These are phyloP conservation scores for Picea glauca DNA, from an alignment of 75 land plant species.

Conservation along the genomic window DNA sequence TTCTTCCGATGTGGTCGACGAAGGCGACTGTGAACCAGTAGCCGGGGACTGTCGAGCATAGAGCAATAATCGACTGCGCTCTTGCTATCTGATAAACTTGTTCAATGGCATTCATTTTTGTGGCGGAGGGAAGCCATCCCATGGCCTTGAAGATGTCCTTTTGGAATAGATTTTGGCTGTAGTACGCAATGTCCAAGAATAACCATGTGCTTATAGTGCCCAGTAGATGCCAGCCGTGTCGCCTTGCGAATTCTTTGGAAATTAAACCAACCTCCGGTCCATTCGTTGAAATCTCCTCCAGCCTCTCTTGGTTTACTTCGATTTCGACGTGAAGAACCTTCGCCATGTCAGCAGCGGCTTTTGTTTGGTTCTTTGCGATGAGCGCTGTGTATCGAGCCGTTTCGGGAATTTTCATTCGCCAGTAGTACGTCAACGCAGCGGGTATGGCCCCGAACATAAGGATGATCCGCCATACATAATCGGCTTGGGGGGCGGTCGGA, in stretches of 20 bases:
- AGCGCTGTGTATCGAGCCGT: conserved; percentile 58
- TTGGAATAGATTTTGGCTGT: conserved; percentile 40
- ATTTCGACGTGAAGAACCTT: conserved; percentile 22
- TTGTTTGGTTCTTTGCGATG: conserved; percentile 30
- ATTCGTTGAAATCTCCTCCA: background rate
- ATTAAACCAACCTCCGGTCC: conserved; percentile 18
- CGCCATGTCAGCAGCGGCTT: conserved; percentile 51
- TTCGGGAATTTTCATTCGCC: conserved; percentile 51
- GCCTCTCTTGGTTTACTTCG: conserved; percentile 32
- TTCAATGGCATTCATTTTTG: background rate
- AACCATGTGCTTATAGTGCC: conserved; percentile 40
- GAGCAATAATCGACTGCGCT: conserved; percentile 29
- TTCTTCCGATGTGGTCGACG: conserved; percentile 24
- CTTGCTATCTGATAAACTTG: conserved; percentile 10
- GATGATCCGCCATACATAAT: conserved; percentile 35
- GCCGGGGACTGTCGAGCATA: conserved; percentile 31
- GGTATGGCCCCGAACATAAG: conserved; percentile 44
- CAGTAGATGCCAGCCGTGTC: conserved; percentile 37
- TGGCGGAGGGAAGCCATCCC: conserved; percentile 28
- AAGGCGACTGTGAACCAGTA: conserved; percentile 34
- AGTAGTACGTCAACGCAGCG: conserved; percentile 42
- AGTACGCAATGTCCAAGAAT: conserved; percentile 41
- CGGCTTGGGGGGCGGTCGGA: conserved; percentile 29
- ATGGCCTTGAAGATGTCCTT: conserved; percentile 50
- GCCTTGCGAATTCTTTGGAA: conserved; percentile 23